phyloP scores from a whole-genome alignment of 371 early-diverging fungal genomes.

The Circinella minor region DNA sequence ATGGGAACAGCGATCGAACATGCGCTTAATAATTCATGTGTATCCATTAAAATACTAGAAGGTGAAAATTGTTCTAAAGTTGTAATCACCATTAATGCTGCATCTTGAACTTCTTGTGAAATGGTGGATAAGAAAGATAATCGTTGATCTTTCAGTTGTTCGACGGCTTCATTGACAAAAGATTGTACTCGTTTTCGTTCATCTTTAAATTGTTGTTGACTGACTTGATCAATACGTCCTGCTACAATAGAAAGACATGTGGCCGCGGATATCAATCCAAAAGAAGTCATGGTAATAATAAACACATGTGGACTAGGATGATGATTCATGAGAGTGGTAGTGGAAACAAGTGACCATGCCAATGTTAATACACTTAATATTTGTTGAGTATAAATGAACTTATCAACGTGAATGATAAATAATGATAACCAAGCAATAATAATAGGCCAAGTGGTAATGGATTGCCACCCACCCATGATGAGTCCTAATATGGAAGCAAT shows the following conservation, averaged over 20 bases:
- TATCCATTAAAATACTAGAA: conserved; percentile 37
- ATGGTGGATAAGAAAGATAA: conserved; percentile 36
- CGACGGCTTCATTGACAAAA: conserved; percentile 26
- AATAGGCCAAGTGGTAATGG: neutral
- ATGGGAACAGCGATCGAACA: conserved; percentile 61
- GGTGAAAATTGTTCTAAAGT: conserved; percentile 61
- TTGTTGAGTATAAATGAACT: no score
- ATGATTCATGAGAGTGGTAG: no score
- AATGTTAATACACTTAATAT: no score
- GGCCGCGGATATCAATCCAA: neutral
- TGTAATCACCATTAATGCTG: conserved; percentile 54
- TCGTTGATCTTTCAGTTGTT: conserved; percentile 28
- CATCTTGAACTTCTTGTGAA: conserved; percentile 58
- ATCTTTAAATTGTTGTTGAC: conserved; percentile 3
- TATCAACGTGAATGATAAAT: no score
- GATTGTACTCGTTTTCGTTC: conserved; percentile 21
- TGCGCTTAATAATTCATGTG: conserved; percentile 54
- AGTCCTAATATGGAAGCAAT: neutral
- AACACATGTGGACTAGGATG: no score
- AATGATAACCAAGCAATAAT: no score
- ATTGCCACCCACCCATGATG: neutral
- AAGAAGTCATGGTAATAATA: neutral
- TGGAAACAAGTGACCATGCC: no score
- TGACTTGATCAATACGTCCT: conserved; percentile 8
- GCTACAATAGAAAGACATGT: conserved; percentile 14